Percentiles rank a stretch among this genome's conserved stretches.
Evolutionary conservation across 257 asterid genomes (phyloP).

Genomic region (Mentha longifolia): DNA sequence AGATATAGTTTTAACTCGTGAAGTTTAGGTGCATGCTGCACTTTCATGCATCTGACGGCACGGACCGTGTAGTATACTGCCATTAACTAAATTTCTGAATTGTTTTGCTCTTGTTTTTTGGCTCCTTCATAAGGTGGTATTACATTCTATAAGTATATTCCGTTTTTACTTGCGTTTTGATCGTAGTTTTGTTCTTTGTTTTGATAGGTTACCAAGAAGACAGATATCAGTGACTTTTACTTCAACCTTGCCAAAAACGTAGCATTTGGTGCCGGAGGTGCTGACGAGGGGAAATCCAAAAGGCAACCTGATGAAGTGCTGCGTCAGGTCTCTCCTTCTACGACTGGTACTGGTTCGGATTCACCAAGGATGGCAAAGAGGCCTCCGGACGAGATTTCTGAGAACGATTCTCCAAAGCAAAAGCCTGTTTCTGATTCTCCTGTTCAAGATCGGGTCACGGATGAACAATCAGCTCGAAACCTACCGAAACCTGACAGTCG

Average conservation of each 20-base stretch:
- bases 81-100: neutral
- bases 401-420: conserved; percentile 45
- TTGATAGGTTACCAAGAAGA: conserved; percentile 81
- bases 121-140: neutral
- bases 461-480: conserved; percentile 38
- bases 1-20: neutral
- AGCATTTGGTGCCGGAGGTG: conserved; percentile 79
- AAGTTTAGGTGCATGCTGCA: conserved; percentile 16
- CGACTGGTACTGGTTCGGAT: conserved; percentile 37
- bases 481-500: conserved; percentile 53
- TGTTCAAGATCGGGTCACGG: conserved; percentile 35
- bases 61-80: no score
- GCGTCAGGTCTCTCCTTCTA: conserved; percentile 38
- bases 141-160: neutral
- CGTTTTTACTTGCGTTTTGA: neutral
- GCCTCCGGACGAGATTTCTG: conserved; percentile 37
- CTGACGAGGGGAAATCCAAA: conserved; percentile 47
- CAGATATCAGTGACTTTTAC: conserved; percentile 80
- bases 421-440: conserved; percentile 48
- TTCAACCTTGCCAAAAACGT: conserved; percentile 74
- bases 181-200: conserved; percentile 12
- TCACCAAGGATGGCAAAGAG: conserved; percentile 41
- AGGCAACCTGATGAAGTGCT: conserved; percentile 47
- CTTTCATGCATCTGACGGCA: neutral
- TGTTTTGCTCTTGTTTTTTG: conserved; percentile 8